Evolutionary conservation across 176 grass and related monocot species (phyloP).

Genomic region (Tillandsia leiboldiana): DNA sequence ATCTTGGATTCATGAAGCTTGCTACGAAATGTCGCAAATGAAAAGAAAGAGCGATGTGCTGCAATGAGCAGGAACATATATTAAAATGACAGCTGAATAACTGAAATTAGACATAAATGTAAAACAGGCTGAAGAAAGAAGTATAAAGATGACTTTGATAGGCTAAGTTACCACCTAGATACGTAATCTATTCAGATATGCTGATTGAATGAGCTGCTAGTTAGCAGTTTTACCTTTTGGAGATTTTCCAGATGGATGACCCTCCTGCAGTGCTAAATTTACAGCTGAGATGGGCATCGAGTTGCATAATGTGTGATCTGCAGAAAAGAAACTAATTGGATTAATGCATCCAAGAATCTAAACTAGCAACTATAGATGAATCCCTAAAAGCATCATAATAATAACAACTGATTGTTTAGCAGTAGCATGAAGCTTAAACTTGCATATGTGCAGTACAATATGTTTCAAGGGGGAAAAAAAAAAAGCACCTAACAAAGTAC

Average conservation of each 20-base stretch:
- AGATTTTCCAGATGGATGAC: constrained; percentile 1
- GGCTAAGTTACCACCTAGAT: neutral
- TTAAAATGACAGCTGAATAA: neutral
- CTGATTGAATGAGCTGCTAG: neutral
- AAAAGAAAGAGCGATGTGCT: constrained; percentile 7
- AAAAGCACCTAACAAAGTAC: too few species aligned
- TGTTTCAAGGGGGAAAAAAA: neutral
- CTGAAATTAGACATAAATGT: neutral
- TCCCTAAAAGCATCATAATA: neutral
- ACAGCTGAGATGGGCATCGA: neutral
- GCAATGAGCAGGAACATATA: neutral
- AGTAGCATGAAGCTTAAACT: neutral
- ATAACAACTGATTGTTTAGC: too few species aligned
- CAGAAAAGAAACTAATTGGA: neutral
- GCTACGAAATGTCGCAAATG: constrained; percentile 1
- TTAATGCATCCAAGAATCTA: neutral
- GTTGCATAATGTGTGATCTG: neutral
- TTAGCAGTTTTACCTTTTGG: constrained; percentile 10
- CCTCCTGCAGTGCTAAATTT: neutral
- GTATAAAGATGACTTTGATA: neutral
- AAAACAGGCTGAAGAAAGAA: neutral
- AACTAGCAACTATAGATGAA: neutral
- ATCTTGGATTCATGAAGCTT: constrained; percentile 1
- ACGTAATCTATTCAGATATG: neutral
- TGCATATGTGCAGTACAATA: neutral